Base-by-base conservation (phyloP, 257 asterid species). In the Solanum appendiculatum region DNA sequence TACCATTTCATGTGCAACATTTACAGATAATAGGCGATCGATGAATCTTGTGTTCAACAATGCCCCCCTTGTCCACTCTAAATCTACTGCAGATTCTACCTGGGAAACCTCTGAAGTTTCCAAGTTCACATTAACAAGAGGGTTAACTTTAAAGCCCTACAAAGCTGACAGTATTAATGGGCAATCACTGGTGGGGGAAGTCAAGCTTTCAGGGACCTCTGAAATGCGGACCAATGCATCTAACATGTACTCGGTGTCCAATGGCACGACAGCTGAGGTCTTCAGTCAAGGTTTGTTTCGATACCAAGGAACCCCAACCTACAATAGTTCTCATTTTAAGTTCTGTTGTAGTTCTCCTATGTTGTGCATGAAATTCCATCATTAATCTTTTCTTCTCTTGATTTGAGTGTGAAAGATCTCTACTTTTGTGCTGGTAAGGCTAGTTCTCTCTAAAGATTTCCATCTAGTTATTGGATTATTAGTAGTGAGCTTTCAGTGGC, bases 41-140 rank as follows among this genome's bases (percentile, higher is more conserved):
- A 84, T 91, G 94, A 91, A 91, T 84, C 92, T 91, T 90, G 88
- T 92, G 85, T 80, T 93, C 92, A 93, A 92, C 91, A 90, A 89
- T 84, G 77, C 68, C 81, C 91, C 92, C 74, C 85, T 75, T 72
- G 36, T 90, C 70, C 89, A 87, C 88, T 86, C 90, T 33, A 87
- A 88, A 90, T 82, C 86, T 88, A 69, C 92, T 88, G 91, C 89
- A 81, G 88, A 89, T 88, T 58, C 90, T 31, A 75, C 89, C 66
- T 91, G 92, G 95, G 92, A 91, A 68, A 89, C 87, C 89, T 80
- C 91, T 42, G 39, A 87, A 86, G 70, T 86, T 90, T 90, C 96
- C 87, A 93, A 92, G 94, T 96, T 95, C 92, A 93, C 98, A 34
- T 81, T 93, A 6, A 93, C 96, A 33, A 93, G 90, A 89, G 94